These are phyloP conservation scores for Beauveria asiatica DNA, from an alignment of 2,329 filamentous ascomycete genomes.

Conservation along the genomic window DNA sequence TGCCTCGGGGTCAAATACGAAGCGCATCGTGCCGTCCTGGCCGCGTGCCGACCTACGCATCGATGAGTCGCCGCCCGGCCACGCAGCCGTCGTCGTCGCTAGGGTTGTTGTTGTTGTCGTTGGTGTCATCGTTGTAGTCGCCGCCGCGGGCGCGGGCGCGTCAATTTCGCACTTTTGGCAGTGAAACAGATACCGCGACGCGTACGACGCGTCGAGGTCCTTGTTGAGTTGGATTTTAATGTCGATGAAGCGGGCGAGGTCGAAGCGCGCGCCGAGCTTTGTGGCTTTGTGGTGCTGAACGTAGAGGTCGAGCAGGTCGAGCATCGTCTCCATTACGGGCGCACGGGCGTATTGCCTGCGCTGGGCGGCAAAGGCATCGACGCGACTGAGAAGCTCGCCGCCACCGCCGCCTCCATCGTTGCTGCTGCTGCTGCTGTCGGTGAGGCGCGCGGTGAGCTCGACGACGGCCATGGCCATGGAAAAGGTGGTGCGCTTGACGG, in stretches of 20 bases:
- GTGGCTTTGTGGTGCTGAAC: conserved; percentile 73
- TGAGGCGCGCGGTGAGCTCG: conserved; percentile 68
- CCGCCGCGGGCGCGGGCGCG: conserved; percentile 15
- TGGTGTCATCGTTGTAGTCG: conserved; percentile 7
- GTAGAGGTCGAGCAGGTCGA: conserved; percentile 88
- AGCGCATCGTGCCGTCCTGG: conserved; percentile 71
- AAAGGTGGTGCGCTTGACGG: conserved; percentile 81
- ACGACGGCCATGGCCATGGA: conserved; percentile 76
- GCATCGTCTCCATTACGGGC: conserved; percentile 64
- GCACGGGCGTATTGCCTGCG: conserved; percentile 38
- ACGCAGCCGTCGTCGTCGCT: conserved; percentile 27
- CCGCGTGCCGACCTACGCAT: conserved; percentile 28
- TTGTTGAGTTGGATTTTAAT: conserved; percentile 83
- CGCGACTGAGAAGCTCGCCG: conserved; percentile 28
- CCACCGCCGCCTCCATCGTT: conserved; percentile 24
- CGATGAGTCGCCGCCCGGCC: conserved; percentile 25
- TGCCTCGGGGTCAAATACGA: conserved; percentile 74
- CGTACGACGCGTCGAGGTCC: conserved; percentile 56
- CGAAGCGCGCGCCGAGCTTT: conserved; percentile 62
- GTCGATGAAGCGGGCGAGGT: conserved; percentile 71
- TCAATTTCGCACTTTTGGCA: conserved; percentile 43
- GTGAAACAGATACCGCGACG: conserved; percentile 56
- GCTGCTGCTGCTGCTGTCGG: conserved; percentile 30
- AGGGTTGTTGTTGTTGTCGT: conserved; percentile 21
- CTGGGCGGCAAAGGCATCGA: conserved; percentile 40